Evolutionary conservation across 139 green algal species (phyloP), one percentile per base, ranked within the genome.

Genomic region (Asterochloris sp.): DNA sequence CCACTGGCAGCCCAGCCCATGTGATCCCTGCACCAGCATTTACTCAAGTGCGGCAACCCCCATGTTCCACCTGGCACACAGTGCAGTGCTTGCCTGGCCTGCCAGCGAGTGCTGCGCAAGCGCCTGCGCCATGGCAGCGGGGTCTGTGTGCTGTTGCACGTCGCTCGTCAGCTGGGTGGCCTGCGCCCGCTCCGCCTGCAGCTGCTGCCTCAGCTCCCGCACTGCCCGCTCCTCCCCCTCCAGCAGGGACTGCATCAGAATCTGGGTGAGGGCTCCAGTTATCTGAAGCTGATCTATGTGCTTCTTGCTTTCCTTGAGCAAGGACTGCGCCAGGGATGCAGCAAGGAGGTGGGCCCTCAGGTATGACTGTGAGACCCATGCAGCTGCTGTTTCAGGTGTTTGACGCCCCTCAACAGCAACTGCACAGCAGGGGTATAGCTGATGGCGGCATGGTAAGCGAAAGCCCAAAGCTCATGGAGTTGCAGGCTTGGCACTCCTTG

Each of bases 201-300:
- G 29, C 62, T 87, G 54, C 17, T 73, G 78, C 19, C 86, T 81
- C 8, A 86, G 76, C 24, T 68, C 73, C 77, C 78, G 69, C n/a
- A 79, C 80, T 19, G 73, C 69, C 27, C 83, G 69, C 75, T 89
- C 75, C 54, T 75, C 83, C 76, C 87, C 86, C 64, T 90, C 82
- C 73, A 92, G 79, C 66, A 76, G 62, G 26, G 60, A 74, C 78
- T 82, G 78, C 63, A 82, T 28, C 11, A 2, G 21, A 54, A 54
- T 54, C 38, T 54, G 38, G 38, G 38, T 54, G 38, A 54, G 38
- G 38, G 38, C 38, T 10, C 4, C 38, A 54, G 2, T 54, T 54
- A 6, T 54, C 38, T 54, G 38, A 6, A 54, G 38, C 38, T 54
- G 38, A 54, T 54, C 6, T 54, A 6, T 6, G 38, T 54, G 38